Conservation (phyloP, 1,284 basidiomycete species). For the Athelia psychrophila region DNA sequence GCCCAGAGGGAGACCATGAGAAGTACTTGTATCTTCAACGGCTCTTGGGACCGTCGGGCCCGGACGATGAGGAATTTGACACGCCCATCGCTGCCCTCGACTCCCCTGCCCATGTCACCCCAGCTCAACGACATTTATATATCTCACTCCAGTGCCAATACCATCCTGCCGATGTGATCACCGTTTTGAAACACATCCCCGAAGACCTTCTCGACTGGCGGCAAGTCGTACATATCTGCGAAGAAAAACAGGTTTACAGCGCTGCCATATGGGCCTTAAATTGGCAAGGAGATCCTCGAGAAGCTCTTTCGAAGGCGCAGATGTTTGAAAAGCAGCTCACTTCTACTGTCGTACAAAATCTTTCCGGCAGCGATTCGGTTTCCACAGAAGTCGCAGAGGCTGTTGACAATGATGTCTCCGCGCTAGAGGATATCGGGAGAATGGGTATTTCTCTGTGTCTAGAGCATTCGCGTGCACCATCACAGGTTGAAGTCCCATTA, state of each 20-base stretch:
- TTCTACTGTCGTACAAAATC: constrained; percentile 42
- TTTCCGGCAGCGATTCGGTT: constrained; percentile 25
- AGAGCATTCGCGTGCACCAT: constrained; percentile 50
- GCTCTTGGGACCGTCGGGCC: constrained; percentile 61
- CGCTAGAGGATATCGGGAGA: constrained; percentile 53
- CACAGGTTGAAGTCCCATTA: constrained; percentile 45
- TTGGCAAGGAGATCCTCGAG: constrained; percentile 56
- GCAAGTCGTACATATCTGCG: constrained; percentile 61
- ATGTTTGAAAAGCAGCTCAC: constrained; percentile 58
- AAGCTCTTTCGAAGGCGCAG: constrained; percentile 69
- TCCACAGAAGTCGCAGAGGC: constrained; percentile 23
- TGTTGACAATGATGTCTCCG: constrained; percentile 31
- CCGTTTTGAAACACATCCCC: constrained; percentile 62
- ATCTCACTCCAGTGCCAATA: constrained; percentile 72
- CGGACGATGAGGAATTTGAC: constrained; percentile 41
- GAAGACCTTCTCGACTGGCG: constrained; percentile 56
- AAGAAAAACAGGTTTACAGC: constrained; percentile 65
- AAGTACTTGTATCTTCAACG: constrained; percentile 80
- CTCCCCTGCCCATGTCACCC: constrained; percentile 44
- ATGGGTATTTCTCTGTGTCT: constrained; percentile 68
- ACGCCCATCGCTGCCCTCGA: constrained; percentile 16
- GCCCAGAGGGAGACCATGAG: constrained; percentile 43
- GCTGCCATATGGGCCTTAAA: constrained; percentile 85
- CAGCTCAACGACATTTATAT: constrained; percentile 58
- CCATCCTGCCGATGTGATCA: constrained; percentile 66